Evolutionary conservation across 2,329 filamentous ascomycete species (phyloP).

Genomic region (Penicillium expansum): DNA sequence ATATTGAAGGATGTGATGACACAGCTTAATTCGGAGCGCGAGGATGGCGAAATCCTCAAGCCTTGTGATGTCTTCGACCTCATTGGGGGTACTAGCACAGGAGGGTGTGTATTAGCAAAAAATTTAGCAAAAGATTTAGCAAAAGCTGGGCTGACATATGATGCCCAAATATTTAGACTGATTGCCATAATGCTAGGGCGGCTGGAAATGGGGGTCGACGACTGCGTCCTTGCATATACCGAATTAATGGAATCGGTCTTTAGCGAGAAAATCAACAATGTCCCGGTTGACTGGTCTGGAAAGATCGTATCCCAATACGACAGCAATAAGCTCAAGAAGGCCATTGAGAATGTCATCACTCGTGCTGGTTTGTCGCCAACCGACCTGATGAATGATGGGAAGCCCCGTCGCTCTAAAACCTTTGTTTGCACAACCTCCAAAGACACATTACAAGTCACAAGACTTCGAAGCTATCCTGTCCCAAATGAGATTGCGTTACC

Average conservation of each 20-base stretch:
- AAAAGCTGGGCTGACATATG: background rate
- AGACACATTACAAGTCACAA: slow-evolving; percentile 9
- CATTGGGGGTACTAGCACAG: slow-evolving; percentile 22
- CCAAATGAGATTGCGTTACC: background rate
- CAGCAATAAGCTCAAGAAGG: slow-evolving; percentile 2
- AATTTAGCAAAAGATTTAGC: no score
- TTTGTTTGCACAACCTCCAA: slow-evolving; percentile 21
- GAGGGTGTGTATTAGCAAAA: slow-evolving; percentile 25
- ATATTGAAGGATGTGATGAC: slow-evolving; percentile 39
- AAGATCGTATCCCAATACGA: slow-evolving; percentile 16
- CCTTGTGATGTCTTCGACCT: slow-evolving; percentile 24
- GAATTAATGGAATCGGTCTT: slow-evolving; percentile 28
- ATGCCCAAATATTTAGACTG: slow-evolving; percentile 20
- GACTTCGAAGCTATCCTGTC: slow-evolving; percentile 13
- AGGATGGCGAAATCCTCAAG: slow-evolving; percentile 13
- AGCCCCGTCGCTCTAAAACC: background rate
- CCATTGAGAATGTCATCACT: slow-evolving; percentile 15
- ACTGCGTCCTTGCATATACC: slow-evolving; percentile 34
- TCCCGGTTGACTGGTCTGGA: slow-evolving; percentile 11
- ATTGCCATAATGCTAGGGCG: slow-evolving; percentile 42
- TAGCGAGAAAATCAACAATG: slow-evolving; percentile 13
- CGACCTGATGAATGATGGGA: slow-evolving; percentile 12
- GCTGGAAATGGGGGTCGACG: slow-evolving; percentile 35
- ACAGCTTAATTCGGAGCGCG: slow-evolving; percentile 25
- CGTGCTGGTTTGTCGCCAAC: slow-evolving; percentile 1